A percentile compares a stretch with the other conserved stretches of the same genome.
Evolutionary conservation across 495 filamentous ascomycete genomes (phyloP).

Genomic region (Bacidia rubella): DNA sequence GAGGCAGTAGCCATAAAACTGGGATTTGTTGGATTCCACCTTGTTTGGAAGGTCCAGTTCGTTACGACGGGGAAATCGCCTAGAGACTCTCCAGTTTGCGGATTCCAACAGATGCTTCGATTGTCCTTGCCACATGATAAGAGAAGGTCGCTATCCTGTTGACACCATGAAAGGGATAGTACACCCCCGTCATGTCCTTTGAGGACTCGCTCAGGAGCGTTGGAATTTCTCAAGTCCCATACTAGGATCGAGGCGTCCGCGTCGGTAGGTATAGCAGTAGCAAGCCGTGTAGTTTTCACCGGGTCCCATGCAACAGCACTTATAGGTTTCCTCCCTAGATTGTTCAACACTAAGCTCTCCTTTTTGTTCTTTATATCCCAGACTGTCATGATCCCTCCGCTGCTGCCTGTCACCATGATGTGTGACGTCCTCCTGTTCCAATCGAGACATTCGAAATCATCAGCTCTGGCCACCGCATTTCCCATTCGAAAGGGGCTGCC

Average conservation of each 20-base stretch:
- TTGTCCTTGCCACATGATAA: slow-evolving; percentile 97
- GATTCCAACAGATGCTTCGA: slow-evolving; percentile 89
- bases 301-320: slow-evolving; percentile 97
- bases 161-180: slow-evolving; percentile 90
- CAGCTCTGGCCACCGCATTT: slow-evolving; percentile 70
- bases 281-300: slow-evolving; percentile 78
- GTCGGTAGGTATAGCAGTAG: slow-evolving; percentile 87
- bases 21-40: slow-evolving; percentile 89
- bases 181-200: slow-evolving; percentile 86
- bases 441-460: slow-evolving; percentile 88
- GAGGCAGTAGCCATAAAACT: slow-evolving; percentile 85
- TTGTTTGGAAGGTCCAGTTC: slow-evolving; percentile 95
- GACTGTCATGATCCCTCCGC: slow-evolving; percentile 89
- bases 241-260: slow-evolving; percentile 76
- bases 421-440: slow-evolving; percentile 98
- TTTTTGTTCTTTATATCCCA: slow-evolving; percentile 98
- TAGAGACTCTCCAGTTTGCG: slow-evolving; percentile 69
- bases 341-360: slow-evolving; percentile 89
- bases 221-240: slow-evolving; percentile 94
- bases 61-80: slow-evolving; percentile 95
- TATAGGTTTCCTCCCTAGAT: slow-evolving; percentile 78
- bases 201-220: slow-evolving; percentile 80
- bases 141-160: slow-evolving; percentile 77
- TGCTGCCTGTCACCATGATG: slow-evolving; percentile 89
- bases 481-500: slow-evolving; percentile 79